Conservation (phyloP, 495 filamentous ascomycete species). For the Penicillium antarcticum region DNA sequence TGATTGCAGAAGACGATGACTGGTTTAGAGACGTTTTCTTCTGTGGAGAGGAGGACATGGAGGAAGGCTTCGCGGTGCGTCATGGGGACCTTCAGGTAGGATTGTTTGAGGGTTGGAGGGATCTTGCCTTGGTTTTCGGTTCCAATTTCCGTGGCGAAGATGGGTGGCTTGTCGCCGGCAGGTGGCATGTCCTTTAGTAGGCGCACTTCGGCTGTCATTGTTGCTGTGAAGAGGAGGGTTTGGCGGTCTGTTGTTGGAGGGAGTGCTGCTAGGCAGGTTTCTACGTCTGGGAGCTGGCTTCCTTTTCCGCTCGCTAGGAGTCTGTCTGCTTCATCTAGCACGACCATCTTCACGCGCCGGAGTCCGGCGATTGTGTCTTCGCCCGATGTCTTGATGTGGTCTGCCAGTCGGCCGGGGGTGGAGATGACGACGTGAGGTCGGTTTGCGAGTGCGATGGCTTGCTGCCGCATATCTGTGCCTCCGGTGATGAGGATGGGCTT, state of each 20-base stretch:
- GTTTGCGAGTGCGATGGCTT: conserved; percentile 76
- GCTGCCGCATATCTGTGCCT: conserved; percentile 85
- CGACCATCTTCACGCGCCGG: conserved; percentile 72
- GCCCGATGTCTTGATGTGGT: conserved; percentile 88
- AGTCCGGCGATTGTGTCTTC: conserved; percentile 83
- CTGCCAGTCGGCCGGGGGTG: conserved; percentile 89
- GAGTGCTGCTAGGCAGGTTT: conserved; percentile 76
- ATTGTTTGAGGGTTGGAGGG: conserved; percentile 76
- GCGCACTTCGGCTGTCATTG: conserved; percentile 87
- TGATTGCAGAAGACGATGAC: conserved; percentile 95
- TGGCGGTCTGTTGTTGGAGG: conserved; percentile 73
- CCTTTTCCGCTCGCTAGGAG: conserved; percentile 72
- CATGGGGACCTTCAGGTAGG: conserved; percentile 80
- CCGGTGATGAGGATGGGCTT: conserved; percentile 86
- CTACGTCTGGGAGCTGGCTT: conserved; percentile 90
- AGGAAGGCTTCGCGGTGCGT: conserved; percentile 92
- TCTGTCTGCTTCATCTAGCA: conserved; percentile 95
- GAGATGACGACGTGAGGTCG: conserved; percentile 91
- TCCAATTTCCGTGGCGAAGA: conserved; percentile 86
- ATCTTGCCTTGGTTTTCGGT: conserved; percentile 63
- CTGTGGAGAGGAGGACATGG: conserved; percentile 81
- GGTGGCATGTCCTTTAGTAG: conserved; percentile 73
- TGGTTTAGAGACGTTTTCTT: conserved; percentile 66
- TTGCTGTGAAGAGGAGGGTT: conserved; percentile 95
- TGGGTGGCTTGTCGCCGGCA: conserved; percentile 62